These are phyloP conservation scores for Geotrichum citri-aurantii DNA, from an alignment of 1,139 yeast species.

Conservation along the genomic window DNA sequence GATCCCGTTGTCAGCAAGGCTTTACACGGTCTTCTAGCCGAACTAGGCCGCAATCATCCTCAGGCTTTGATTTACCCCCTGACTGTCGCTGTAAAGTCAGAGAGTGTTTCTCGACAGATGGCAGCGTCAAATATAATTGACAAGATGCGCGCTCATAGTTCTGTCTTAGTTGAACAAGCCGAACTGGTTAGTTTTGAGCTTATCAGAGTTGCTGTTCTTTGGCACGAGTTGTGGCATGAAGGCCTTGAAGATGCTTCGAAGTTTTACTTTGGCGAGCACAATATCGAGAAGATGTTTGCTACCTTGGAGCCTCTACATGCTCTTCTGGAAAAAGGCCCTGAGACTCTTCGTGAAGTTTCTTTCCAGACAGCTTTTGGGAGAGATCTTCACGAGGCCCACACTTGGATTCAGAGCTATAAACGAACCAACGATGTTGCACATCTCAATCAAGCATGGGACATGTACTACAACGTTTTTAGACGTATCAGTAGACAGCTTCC, in stretches of 20 bases:
- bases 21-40: constrained; percentile 72
- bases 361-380: constrained; percentile 92
- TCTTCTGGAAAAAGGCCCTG: constrained; percentile 55
- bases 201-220: constrained; percentile 87
- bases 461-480: constrained; percentile 87
- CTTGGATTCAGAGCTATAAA: constrained; percentile 84
- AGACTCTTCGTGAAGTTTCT: constrained; percentile 86
- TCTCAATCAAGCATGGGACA: constrained; percentile 96
- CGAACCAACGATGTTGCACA: constrained; percentile 82
- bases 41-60: constrained; percentile 91
- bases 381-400: constrained; percentile 87
- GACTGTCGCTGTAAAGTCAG: constrained; percentile 94
- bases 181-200: constrained; percentile 90
- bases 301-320: constrained; percentile 83
- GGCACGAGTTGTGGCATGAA: constrained; percentile 99
- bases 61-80: constrained; percentile 94
- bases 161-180: constrained; percentile 82
- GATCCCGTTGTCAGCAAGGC: constrained; percentile 78
- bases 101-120: constrained; percentile 77
- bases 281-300: constrained; percentile 89
- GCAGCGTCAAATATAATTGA: constrained; percentile 92
- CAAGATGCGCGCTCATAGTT: constrained; percentile 84
- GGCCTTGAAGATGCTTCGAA: constrained; percentile 96
- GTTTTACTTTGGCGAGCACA: constrained; percentile 88
- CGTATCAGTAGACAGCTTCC: constrained; percentile 86